A percentile compares a stretch with the other conserved stretches of the same genome.
Conservation (phyloP, 1,139 yeast genomes). For the Yamadazyma spencermartinsiae region DNA sequence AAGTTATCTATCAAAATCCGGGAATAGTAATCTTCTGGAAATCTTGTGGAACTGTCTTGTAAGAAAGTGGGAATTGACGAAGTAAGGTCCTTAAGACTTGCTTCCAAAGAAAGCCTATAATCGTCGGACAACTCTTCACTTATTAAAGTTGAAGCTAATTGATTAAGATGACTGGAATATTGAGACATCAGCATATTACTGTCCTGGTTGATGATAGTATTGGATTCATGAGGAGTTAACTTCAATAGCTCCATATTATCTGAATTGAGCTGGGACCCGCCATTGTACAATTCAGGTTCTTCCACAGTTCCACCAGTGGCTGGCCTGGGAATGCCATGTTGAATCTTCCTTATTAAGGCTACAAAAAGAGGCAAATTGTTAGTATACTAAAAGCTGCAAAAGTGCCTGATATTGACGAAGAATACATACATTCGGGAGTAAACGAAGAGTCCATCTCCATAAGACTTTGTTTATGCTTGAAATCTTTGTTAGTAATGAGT, state of each 20-base stretch:
- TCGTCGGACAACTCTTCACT: not conserved
- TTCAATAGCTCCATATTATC: slow-evolving; percentile 33
- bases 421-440: slow-evolving; percentile 9
- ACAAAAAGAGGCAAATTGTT: slow-evolving; percentile 1
- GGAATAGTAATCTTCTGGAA: slow-evolving; percentile 41
- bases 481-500: slow-evolving; percentile 1
- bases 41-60: slow-evolving; percentile 12
- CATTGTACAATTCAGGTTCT: slow-evolving; percentile 26
- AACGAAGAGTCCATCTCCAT: not conserved
- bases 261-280: slow-evolving; percentile 19
- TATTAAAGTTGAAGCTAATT: slow-evolving; percentile 5
- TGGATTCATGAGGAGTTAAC: slow-evolving; percentile 28
- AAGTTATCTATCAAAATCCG: slow-evolving; percentile 43
- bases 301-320: not conserved
- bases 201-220: slow-evolving; percentile 13
- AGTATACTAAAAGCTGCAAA: slow-evolving; percentile 2
- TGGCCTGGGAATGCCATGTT: slow-evolving; percentile 17
- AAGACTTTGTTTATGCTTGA: not conserved
- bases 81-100: slow-evolving; percentile 5
- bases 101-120: slow-evolving; percentile 3
- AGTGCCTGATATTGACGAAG: not conserved
- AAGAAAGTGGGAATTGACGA: slow-evolving; percentile 11
- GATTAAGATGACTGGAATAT: slow-evolving; percentile 9
- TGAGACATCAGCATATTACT: slow-evolving; percentile 2
- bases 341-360: slow-evolving; percentile 16